Conservation (phyloP, 1,139 yeast species). For the Schwanniomyces etchellsii region DNA sequence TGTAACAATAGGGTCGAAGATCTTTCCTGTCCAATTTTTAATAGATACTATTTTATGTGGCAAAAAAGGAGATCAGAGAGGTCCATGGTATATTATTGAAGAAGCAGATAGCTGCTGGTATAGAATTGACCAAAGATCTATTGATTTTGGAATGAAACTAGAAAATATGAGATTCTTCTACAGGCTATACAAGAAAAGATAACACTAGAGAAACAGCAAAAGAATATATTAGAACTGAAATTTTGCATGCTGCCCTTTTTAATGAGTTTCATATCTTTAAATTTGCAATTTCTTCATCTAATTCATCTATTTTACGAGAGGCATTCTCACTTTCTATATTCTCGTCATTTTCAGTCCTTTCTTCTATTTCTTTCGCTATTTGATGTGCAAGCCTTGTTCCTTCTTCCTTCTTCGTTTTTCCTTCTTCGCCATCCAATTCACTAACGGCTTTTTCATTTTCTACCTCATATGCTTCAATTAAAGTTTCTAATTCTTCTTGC, state of each 20-base stretch:
- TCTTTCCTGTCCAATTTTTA: slow-evolving; percentile 77
- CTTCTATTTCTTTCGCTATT: background rate
- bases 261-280: background rate
- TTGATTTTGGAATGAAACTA: slow-evolving; percentile 63
- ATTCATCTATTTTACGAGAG: background rate
- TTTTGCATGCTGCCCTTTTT: too few species aligned
- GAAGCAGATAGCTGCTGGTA: slow-evolving; percentile 81
- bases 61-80: slow-evolving; percentile 39
- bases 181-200: slow-evolving; percentile 58
- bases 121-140: slow-evolving; percentile 49
- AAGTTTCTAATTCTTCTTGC: slow-evolving; percentile 43
- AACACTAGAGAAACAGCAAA: too few species aligned
- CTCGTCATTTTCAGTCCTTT: background rate
- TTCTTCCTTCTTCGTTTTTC: slow-evolving; percentile 4
- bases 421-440: slow-evolving; percentile 5
- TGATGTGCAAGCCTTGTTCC: slow-evolving; percentile 1
- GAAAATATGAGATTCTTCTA: slow-evolving; percentile 87
- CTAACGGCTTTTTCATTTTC: slow-evolving; percentile 1
- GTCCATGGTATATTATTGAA: slow-evolving; percentile 62
- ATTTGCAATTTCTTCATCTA: background rate
- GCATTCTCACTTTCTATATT: background rate
- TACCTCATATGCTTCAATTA: slow-evolving; percentile 13
- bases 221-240: too few species aligned
- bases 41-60: slow-evolving; percentile 69
- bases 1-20: slow-evolving; percentile 66